These are phyloP conservation scores for Ascocoryne sarcoides DNA, from an alignment of 2,329 filamentous ascomycete genomes.

Conservation along the genomic window DNA sequence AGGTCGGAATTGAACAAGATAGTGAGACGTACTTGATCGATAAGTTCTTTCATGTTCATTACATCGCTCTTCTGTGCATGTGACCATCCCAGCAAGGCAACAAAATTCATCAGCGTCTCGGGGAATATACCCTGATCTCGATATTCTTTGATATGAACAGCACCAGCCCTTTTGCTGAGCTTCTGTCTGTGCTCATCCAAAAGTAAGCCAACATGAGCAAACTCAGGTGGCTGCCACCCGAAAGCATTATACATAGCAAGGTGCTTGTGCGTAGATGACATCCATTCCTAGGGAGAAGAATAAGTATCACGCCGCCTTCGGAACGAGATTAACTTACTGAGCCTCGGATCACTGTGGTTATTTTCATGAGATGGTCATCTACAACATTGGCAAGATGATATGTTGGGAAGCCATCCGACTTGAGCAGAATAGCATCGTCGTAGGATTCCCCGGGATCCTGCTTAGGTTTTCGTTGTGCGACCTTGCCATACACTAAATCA, in stretches of 20 bases:
- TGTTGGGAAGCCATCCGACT: slow-evolving; percentile 85
- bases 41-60: slow-evolving; percentile 61
- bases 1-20: slow-evolving; percentile 3
- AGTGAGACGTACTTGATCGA: slow-evolving; percentile 45
- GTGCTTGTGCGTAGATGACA: slow-evolving; percentile 82
- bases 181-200: slow-evolving; percentile 62
- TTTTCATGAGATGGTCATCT: slow-evolving; percentile 90
- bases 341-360: slow-evolving; percentile 90
- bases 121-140: slow-evolving; percentile 52
- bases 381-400: slow-evolving; percentile 98
- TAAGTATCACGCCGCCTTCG: neutral
- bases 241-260: slow-evolving; percentile 68
- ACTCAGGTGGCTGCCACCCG: slow-evolving; percentile 63
- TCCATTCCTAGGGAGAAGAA: slow-evolving; percentile 63
- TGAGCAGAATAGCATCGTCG: slow-evolving; percentile 84
- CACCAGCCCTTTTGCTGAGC: slow-evolving; percentile 75
- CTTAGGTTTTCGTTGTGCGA: slow-evolving; percentile 38
- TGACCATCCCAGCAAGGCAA: slow-evolving; percentile 78
- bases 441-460: slow-evolving; percentile 28
- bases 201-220: slow-evolving; percentile 72
- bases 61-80: slow-evolving; percentile 60
- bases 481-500: slow-evolving; percentile 72
- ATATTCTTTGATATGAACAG: slow-evolving; percentile 51
- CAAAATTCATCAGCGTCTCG: slow-evolving; percentile 67
- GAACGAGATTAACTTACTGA: slow-evolving; percentile 40